phyloP scores from a whole-genome alignment of 805 yeast genomes.

The Pachysolen tannophilus region DNA sequence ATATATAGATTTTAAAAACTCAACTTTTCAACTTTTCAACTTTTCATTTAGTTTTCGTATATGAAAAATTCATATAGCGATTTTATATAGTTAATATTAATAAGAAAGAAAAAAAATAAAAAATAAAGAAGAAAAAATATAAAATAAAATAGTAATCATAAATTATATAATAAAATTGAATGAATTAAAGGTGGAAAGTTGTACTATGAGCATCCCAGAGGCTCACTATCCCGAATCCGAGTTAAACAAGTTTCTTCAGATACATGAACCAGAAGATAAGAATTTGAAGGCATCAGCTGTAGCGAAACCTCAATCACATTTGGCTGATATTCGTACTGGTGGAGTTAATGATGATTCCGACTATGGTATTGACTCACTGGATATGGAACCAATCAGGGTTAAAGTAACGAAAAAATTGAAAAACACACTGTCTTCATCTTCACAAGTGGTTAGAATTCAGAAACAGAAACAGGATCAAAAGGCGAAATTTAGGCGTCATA shows the following conservation, averaged over 20 bases:
- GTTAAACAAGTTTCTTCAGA: conserved; percentile 9
- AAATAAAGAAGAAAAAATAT: not conserved
- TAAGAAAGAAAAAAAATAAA: not conserved
- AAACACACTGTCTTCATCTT: too few relatives aligned
- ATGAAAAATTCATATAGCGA: not conserved
- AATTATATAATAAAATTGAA: not conserved
- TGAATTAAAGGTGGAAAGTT: too few relatives aligned
- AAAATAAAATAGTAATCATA: too few relatives aligned
- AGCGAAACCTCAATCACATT: conserved; percentile 5
- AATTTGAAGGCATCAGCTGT: not conserved
- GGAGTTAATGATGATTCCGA: too few relatives aligned
- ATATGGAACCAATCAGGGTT: not conserved
- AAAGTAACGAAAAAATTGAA: not conserved
- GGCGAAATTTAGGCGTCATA: conserved; percentile 30
- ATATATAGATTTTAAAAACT: not conserved
- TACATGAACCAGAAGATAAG: not conserved
- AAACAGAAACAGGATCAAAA: not conserved
- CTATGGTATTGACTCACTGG: too few relatives aligned
- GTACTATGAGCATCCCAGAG: conserved; percentile 13
- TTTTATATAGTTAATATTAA: not conserved
- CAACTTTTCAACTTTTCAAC: too few relatives aligned
- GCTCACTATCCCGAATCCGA: conserved; percentile 24
- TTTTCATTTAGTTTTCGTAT: not conserved
- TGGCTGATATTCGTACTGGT: not conserved
- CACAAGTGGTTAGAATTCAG: not conserved